Percentiles rank a stretch among this genome's conserved stretches.
Evolutionary conservation across 83 land plant species (phyloP).

Genomic region (Larix sibirica): DNA sequence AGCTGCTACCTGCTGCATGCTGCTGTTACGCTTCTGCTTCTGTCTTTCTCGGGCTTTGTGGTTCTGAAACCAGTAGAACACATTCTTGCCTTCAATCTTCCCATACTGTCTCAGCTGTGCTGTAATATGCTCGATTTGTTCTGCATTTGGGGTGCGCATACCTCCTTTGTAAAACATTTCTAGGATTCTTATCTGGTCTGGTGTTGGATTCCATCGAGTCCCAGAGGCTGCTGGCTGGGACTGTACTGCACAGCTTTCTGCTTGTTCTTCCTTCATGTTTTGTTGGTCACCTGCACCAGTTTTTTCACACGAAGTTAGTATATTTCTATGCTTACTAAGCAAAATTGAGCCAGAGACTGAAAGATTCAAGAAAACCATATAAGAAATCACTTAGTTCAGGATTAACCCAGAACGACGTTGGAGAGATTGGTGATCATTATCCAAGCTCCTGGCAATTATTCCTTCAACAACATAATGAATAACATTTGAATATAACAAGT

Average conservation of each 20-base stretch:
- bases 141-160: constrained; percentile 68
- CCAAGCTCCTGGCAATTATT: background rate
- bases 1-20: background rate
- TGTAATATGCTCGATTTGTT: constrained; percentile 72
- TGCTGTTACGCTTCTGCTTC: constrained; percentile 50
- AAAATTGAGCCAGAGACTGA: background rate
- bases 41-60: constrained; percentile 81
- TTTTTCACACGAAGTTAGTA: background rate
- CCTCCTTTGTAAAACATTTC: constrained; percentile 73
- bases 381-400: background rate
- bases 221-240: constrained; percentile 22
- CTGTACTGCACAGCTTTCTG: constrained; percentile 13
- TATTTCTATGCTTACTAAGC: background rate
- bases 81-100: constrained; percentile 78
- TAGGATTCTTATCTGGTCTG: constrained; percentile 28
- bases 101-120: constrained; percentile 63
- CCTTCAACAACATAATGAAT: too few species aligned
- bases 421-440: background rate
- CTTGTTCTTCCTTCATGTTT: constrained; percentile 12
- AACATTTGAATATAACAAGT: too few species aligned
- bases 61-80: constrained; percentile 91
- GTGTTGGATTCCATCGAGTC: constrained; percentile 23
- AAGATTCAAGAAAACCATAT: background rate
- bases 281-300: constrained; percentile 4
- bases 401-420: background rate